Base-by-base conservation (phyloP, 2,329 filamentous ascomycete species). In the Penicillium thymicola region DNA sequence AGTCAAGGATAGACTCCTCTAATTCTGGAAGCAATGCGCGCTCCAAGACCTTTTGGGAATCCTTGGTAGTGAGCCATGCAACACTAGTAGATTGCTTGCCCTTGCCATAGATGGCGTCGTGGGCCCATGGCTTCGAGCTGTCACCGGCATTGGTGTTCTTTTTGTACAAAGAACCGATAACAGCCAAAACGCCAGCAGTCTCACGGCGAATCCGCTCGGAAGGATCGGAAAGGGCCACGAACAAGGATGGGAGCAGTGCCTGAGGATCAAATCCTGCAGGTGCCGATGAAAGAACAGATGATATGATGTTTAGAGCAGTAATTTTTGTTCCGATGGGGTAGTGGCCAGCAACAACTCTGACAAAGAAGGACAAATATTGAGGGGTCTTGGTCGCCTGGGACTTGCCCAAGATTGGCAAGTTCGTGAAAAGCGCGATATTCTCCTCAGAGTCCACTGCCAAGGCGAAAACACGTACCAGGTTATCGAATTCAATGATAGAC, bases 1-100 rank as follows among this genome's bases (percentile, higher is more conserved):
- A 78, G 68, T 97, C 92, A 63, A 97, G 83, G 4, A 93, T 81
- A 67, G 88, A 95, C 73, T 97, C 94, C 73, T 97, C 92, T 10
- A 96, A 76, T 2, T 82, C 84, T 0, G 90, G 90, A 21, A 90
- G 72, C n/a, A 97, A 75, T 37, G 89, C 80, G 21, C 84, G 79
- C 21, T 84, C 81, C 0, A 94, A 68, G 21, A 95, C 74, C 56
- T 84, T 86, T 42, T 81, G 76, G 2, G 78, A 77, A 52, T 87
- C 81, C 25, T 86, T 81, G 0, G 76, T 68, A 4, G 82, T 73
- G 52, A 95, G 78, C 79, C 83, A 84, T 44, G 82, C 77, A 16
- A 88, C 60, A 21, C 71, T 66, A 18, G 76, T 74, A 3, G 76
- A 78, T 14, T 76, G 71, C 36, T 80, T 76, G 6, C 76, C 75